Evolutionary conservation across 2,329 filamentous ascomycete species (phyloP).

Genomic region (Metarhizium anisopliae): DNA sequence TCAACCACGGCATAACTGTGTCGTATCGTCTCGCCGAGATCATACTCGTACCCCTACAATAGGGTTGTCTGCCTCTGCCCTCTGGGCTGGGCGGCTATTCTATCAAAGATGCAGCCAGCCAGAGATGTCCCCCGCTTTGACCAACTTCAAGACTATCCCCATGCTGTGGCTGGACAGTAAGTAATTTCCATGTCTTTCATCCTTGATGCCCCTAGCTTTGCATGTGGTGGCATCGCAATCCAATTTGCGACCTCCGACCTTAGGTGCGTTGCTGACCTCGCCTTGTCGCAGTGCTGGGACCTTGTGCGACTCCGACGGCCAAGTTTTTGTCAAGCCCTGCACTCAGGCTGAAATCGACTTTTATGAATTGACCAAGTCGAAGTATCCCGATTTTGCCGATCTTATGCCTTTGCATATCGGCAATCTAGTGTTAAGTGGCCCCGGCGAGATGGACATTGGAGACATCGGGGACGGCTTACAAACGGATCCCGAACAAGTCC

Average conservation of each 20-base stretch:
- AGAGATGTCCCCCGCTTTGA: slow-evolving; percentile 43
- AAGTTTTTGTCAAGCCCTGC: slow-evolving; percentile 90
- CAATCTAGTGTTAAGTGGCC: slow-evolving; percentile 59
- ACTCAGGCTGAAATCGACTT: slow-evolving; percentile 79
- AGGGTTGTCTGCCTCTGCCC: background rate
- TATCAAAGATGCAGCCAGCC: slow-evolving; percentile 15
- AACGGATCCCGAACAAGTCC: slow-evolving; percentile 23
- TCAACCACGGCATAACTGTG: background rate
- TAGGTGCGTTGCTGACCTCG: background rate
- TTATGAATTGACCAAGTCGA: slow-evolving; percentile 62
- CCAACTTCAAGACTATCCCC: slow-evolving; percentile 59
- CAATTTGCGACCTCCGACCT: slow-evolving; percentile 10
- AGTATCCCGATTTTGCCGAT: slow-evolving; percentile 64
- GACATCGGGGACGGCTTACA: slow-evolving; percentile 29
- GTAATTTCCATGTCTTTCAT: slow-evolving; percentile 23
- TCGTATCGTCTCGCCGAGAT: background rate
- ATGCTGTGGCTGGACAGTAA: slow-evolving; percentile 80
- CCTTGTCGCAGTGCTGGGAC: slow-evolving; percentile 66
- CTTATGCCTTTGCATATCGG: slow-evolving; percentile 85
- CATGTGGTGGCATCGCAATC: background rate
- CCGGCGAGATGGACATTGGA: slow-evolving; percentile 36
- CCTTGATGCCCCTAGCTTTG: background rate
- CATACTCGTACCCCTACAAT: background rate
- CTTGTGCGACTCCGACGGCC: slow-evolving; percentile 72
- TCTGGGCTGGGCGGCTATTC: background rate